Evolutionary conservation across 2,329 filamentous ascomycete genomes (phyloP), one percentile per base, ranked within the genome.

Genomic region (Trichoderma atroviride): DNA sequence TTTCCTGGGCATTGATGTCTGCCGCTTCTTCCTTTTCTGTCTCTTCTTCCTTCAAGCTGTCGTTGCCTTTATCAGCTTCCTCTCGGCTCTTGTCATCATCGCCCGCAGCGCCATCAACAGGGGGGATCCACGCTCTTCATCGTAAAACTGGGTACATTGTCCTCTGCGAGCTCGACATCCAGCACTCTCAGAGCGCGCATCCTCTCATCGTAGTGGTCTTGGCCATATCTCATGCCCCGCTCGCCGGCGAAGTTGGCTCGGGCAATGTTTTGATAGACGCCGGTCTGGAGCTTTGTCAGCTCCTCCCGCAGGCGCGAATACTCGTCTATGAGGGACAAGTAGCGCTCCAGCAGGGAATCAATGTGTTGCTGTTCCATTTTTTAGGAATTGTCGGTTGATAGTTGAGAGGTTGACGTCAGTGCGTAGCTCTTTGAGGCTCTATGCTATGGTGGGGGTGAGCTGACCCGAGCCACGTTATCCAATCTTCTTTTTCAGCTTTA

Each of bases 231-330:
- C 71, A 88, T 78, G 37, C 89, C 86, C 14, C 87, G 82, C 75
- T 88, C 84, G n/a, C 87, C 88, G 33, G 87, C 82, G 79, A 92
- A 94, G 80, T 94, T 93, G 71, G 92, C 92, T 69, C 91, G 87
- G n/a, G 92, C 90, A 52, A 94, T 83, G 72, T 83, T 80, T 68
- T 86, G 85, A 75, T 84, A 87, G 72, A 91, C 84, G 63, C 81
- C 80, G 24, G 85, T 81, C 72, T 92, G 86, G 24, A 87, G 79
- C 14, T 77, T 75, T 55, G 83, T 82, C 47, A 94, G 83, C 55
- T 84, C 77, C 31, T 81, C 76, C 70, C 87, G 87, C 3, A 91
- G 84, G 24, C 79, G 78, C 14, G 88, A 87, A 81, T 94, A 94
- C 74, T 88, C 82, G 77, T 94, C 85, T 1, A 94, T 81, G 1